A percentile compares a stretch with the other conserved stretches of the same genome.
Conservation (phyloP, 2,329 filamentous ascomycete species). For the Aspergillus pseudotamarii region DNA sequence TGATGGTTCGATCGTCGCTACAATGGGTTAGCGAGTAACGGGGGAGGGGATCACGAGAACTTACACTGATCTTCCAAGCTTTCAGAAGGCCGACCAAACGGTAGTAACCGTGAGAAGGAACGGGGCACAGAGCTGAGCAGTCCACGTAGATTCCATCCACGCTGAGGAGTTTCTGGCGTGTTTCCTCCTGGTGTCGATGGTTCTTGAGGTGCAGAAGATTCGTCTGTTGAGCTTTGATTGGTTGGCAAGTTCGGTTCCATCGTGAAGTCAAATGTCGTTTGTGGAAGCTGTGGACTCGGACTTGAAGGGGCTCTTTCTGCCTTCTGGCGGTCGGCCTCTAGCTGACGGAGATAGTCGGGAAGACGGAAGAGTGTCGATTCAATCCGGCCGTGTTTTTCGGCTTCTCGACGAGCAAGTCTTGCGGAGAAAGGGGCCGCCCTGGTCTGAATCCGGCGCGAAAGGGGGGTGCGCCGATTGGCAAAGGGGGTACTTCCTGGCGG, state of each 20-base stretch:
- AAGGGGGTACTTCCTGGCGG: slow-evolving; percentile 27
- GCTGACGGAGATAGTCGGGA: slow-evolving; percentile 35
- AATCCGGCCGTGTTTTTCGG: slow-evolving; percentile 35
- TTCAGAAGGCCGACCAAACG: slow-evolving; percentile 22
- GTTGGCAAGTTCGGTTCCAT: slow-evolving; percentile 8
- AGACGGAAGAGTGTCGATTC: slow-evolving; percentile 38
- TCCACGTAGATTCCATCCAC: slow-evolving; percentile 33
- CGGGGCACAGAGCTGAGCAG: slow-evolving; percentile 35
- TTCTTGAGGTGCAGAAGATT: slow-evolving; percentile 12
- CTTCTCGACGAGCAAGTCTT: slow-evolving; percentile 32
- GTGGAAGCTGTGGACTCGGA: slow-evolving; percentile 14
- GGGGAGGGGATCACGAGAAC: background rate
- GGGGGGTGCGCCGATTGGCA: slow-evolving; percentile 17
- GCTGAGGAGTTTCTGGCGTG: slow-evolving; percentile 19
- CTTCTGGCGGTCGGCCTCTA: slow-evolving; percentile 29
- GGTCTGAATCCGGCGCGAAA: slow-evolving; percentile 22
- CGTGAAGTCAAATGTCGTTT: slow-evolving; percentile 13
- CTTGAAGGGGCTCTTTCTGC: slow-evolving; percentile 11
- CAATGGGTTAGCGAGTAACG: slow-evolving; percentile 10
- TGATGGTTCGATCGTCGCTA: slow-evolving; percentile 18
- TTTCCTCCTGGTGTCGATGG: slow-evolving; percentile 20
- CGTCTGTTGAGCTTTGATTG: slow-evolving; percentile 4
- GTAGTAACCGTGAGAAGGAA: slow-evolving; percentile 30
- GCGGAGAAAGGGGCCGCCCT: slow-evolving; percentile 31
- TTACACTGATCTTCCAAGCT: slow-evolving; percentile 20